Base-by-base conservation (phyloP, 768 basidiomycete genomes). In the Astraeus odoratus region DNA sequence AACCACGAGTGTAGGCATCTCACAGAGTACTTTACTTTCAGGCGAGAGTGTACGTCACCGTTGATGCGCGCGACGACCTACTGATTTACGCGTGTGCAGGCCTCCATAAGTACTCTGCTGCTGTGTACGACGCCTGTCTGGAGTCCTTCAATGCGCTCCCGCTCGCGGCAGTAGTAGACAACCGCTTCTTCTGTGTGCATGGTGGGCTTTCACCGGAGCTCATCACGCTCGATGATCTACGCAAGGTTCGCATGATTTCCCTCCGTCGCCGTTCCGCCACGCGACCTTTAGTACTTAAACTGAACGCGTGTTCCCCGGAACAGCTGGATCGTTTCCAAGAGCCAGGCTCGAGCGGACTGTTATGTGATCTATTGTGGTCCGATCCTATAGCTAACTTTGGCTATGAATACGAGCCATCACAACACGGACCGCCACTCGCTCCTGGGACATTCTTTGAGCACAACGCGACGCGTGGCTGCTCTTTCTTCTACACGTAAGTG, bases 1-100 rank as follows among this genome's bases (percentile, higher is more conserved):
- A 98, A 97, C 62, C 95, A 98, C 67, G 95, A 98, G 72, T 98
- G 95, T 62, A 80, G 85, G 29, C 94, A 98, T 68, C 72, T 98
- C 38, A 98, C 95, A 2, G 92, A 94, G 66, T 96, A 94, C 64
- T 97, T 97, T 60, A 97, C 95, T 8, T 98, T 98, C 73, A 94
- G 92, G 70, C 84, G 90, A 51, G 95, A 98, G 84, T 86, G 86
- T 94, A 56, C 67, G 82, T 65, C 25, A 38, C 25, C 52, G 22
- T 39, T 2, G 26, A n/a, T 39, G 43, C 41, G 25, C 16, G 38
- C 45, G 31, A 23, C 18, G n/a, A n/a, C 22, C 6, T 22, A 13
- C 43, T 44, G 35, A 44, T 20, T 40, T 29, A n/a, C n/a, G 18
- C 6, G 37, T 37, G 23, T 9, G 18, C 24, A 92, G 88, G 88